Evolutionary conservation across 2,329 filamentous ascomycete genomes (phyloP).

Genomic region (Aspergillus amoenus): DNA sequence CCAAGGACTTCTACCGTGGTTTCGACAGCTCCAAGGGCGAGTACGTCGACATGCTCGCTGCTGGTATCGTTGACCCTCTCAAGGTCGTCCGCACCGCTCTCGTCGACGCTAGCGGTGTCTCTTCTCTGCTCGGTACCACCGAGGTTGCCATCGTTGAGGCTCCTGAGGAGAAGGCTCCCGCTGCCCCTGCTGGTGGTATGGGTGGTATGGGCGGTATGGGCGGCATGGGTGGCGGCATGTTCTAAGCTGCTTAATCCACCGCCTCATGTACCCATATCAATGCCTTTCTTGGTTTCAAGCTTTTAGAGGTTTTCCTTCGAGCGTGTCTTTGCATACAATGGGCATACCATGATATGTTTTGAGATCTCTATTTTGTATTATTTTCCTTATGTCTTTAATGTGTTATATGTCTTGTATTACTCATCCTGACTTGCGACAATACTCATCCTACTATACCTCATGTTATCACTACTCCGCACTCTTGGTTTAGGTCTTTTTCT

Average conservation of each 20-base stretch:
- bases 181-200: conserved; percentile 54
- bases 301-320: conserved; percentile 27
- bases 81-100: conserved; percentile 98
- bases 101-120: conserved; percentile 91
- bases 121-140: conserved; percentile 93
- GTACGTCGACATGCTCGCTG: conserved; percentile 97
- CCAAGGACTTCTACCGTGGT: conserved; percentile 92
- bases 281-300: conserved; percentile 16
- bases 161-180: conserved; percentile 79
- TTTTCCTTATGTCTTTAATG: conserved; percentile 25
- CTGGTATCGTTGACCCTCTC: conserved; percentile 97
- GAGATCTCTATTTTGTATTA: conserved; percentile 20
- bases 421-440: conserved; percentile 7
- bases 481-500: conserved; percentile 9
- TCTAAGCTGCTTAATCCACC: conserved; percentile 44
- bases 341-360: conserved; percentile 28
- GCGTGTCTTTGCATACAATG: conserved; percentile 37
- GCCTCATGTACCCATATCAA: conserved; percentile 11
- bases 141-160: conserved; percentile 98
- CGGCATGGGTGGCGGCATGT: conserved; percentile 66
- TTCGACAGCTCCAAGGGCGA: conserved; percentile 96
- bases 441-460: conserved; percentile 8
- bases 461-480: conserved; percentile 7
- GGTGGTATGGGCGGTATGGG: conserved; percentile 63
- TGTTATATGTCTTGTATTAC: conserved; percentile 21